These are phyloP conservation scores for Zoysia japonica DNA, from an alignment of 176 grass and related monocot genomes.

Conservation along the genomic window DNA sequence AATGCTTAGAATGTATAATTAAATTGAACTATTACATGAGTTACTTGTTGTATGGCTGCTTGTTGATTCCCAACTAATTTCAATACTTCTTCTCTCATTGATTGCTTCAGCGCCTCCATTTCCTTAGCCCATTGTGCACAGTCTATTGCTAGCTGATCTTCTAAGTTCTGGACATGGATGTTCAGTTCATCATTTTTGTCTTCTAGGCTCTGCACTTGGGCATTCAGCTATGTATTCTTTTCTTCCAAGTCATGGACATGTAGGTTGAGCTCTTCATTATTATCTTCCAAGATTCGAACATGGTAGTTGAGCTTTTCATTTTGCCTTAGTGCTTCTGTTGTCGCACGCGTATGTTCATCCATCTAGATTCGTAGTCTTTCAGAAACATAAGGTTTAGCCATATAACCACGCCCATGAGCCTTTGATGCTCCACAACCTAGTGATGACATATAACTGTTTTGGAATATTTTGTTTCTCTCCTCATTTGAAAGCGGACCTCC, in stretches of 20 bases:
- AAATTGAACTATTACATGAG: too few species aligned
- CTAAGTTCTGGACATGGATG: background rate
- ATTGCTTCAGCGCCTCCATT: background rate
- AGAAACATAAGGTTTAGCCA: background rate
- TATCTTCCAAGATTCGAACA: background rate
- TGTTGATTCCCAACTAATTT: background rate
- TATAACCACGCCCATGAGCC: background rate
- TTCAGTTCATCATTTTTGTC: background rate
- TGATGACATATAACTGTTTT: background rate
- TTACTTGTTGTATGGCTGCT: background rate
- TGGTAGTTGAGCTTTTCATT: background rate
- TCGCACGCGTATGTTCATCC: background rate
- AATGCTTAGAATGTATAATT: too few species aligned
- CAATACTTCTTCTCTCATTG: background rate
- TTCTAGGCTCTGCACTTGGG: background rate
- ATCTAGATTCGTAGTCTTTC: background rate
- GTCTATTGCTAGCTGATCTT: background rate
- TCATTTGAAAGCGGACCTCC: background rate
- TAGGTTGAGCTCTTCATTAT: background rate
- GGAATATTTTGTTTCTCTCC: background rate
- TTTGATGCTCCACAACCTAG: background rate
- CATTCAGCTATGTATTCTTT: background rate
- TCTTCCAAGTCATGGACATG: background rate
- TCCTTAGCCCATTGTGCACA: background rate
- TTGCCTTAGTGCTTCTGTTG: background rate